Conservation (phyloP, 2,329 filamentous ascomycete species). For the Penicillium rolfsii region DNA sequence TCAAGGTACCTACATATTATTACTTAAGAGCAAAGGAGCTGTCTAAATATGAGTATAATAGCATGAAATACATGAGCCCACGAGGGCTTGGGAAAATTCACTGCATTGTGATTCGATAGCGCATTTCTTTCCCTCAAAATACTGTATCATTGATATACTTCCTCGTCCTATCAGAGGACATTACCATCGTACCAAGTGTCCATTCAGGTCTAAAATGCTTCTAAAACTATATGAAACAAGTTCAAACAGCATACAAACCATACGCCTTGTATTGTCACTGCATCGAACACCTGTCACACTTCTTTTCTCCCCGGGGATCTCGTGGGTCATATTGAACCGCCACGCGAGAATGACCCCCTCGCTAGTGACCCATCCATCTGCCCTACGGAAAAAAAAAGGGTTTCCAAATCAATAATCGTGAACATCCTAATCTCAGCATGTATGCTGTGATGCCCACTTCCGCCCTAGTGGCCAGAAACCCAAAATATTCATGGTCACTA, state of each 20-base stretch:
- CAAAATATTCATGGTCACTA: neutral
- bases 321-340: neutral
- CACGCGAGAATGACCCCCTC: neutral
- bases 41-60: neutral
- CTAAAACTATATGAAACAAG: neutral
- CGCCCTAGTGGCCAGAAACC: neutral
- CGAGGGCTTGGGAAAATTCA: neutral
- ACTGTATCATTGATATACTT: neutral
- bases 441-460: neutral
- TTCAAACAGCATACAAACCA: neutral
- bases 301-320: neutral
- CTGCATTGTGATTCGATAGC: neutral
- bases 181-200: neutral
- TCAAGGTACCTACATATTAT: neutral
- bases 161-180: neutral
- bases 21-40: neutral
- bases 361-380: neutral
- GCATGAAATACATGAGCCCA: too few relatives aligned
- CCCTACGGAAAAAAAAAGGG: neutral
- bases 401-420: slow-evolving; percentile 3
- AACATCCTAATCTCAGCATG: slow-evolving; percentile 6
- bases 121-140: neutral
- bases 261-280: neutral
- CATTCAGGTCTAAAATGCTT: neutral
- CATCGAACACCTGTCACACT: too few relatives aligned